Base-by-base conservation (phyloP, 495 filamentous ascomycete genomes). In the Aeminium ludgeri region DNA sequence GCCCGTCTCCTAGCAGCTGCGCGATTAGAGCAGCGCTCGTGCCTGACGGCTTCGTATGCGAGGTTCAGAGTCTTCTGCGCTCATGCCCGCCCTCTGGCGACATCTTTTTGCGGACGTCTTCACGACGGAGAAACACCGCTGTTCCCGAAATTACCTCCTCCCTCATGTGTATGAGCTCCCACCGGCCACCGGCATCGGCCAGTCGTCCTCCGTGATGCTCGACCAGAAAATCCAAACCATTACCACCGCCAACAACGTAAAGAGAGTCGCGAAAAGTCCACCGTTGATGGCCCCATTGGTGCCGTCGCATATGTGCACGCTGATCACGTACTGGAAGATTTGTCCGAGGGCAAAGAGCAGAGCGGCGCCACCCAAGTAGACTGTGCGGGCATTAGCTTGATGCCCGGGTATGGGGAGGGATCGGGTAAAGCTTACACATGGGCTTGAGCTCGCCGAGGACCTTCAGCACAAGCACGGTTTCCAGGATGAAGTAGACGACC, bases 191-290 rank as follows among this genome's bases (percentile, higher is more conserved):
- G 76, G 73, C 67, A 78, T 71, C 1, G 89, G 85, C 89, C 89
- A 99, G 64, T 95, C 87, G 54, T 99, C 89, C 62, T 99, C 89
- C 3, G 89, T 99, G 53, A 99, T 99, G 65, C 84, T 92, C 30
- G 83, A 87, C 89, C 91, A 96, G 67, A 99, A 99, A 47, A 80
- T 54, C 87, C 87, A 99, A 36, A 94, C 54, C 59, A 70, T 72
- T 11, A 80, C 69, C 6, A 96, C 85, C 1, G 86, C 67, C 11
- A 84, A 59, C 0, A 95, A 64, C 0, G 84, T 95, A 64, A 96
- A 95, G 13, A 94, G 65, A 0, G 87, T 95, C 59, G 94, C 76
- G 58, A 99, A 99, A 2, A 96, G 56, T 10, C 86, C 74, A 34
- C 89, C 89, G 54, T 99, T 84, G 52, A 99, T 92, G 54, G 80